These are phyloP conservation scores for Neoascochyta sp. DNA, from an alignment of 2,329 filamentous ascomycete genomes.

Conservation along the genomic window DNA sequence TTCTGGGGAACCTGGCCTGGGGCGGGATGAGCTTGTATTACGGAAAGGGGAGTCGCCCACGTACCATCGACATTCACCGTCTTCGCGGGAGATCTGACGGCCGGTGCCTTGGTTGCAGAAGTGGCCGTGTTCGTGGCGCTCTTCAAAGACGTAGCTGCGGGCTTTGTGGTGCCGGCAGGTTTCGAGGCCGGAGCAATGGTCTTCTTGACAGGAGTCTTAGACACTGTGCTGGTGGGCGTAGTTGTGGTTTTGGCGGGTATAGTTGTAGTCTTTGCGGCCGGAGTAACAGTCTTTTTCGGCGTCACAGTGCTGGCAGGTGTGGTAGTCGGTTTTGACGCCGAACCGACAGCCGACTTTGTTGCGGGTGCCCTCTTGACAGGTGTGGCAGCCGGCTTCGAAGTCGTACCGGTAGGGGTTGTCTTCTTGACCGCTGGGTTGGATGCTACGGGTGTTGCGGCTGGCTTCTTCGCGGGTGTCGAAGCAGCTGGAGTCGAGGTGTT, in stretches of 20 bases:
- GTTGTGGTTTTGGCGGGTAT: constrained; percentile 3
- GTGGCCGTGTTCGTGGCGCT: constrained; percentile 7
- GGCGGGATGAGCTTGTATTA: constrained; percentile 25
- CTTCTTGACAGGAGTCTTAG: constrained; percentile 11
- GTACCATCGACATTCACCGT: constrained; percentile 22
- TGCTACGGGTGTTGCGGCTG: constrained; percentile 9
- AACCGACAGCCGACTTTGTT: constrained; percentile 15
- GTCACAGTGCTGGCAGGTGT: constrained; percentile 3
- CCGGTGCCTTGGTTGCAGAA: constrained; percentile 13
- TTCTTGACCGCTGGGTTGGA: constrained; percentile 9
- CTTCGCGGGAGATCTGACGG: constrained; percentile 22
- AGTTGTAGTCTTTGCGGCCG: constrained; percentile 1
- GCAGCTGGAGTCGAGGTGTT: constrained; percentile 3
- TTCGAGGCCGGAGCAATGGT: constrained; percentile 11
- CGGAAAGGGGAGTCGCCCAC: constrained; percentile 24
- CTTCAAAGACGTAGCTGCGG: constrained; percentile 11
- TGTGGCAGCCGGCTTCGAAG: constrained; percentile 24
- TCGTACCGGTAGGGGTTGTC: constrained; percentile 10
- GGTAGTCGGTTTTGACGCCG: constrained; percentile 13
- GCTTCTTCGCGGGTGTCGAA: constrained; percentile 13
- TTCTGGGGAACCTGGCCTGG: constrained; percentile 29
- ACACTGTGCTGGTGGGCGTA: constrained; percentile 1
- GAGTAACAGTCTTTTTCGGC: constrained; percentile 2
- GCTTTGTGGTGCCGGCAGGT: constrained; percentile 6
- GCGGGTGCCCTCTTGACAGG: constrained; percentile 17